A percentile compares a stretch with the other conserved stretches of the same genome.
These are phyloP conservation scores for Ilyonectria mors-panacis DNA, from an alignment of 2,329 filamentous ascomycete genomes.

Conservation along the genomic window DNA sequence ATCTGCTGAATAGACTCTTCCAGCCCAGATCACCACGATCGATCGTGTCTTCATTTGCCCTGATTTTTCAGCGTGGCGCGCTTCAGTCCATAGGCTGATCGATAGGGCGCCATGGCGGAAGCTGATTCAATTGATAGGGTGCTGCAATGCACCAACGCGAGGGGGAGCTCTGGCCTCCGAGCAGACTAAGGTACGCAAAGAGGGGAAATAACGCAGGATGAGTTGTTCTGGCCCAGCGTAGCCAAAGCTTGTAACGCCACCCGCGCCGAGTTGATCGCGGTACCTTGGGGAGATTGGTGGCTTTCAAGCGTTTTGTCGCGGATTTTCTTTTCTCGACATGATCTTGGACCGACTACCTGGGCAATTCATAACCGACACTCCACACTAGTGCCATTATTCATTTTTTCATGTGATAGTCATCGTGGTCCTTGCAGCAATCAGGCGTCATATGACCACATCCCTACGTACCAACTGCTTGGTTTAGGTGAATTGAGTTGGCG, in stretches of 20 bases:
- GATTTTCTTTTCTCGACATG: too few species aligned
- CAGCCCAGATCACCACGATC: not conserved
- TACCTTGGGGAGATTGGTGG: too few species aligned
- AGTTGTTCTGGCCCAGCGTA: not conserved
- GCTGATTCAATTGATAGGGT: not conserved
- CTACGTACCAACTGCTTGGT: too few species aligned
- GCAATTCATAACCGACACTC: too few species aligned
- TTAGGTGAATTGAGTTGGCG: too few species aligned
- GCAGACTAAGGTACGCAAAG: not conserved
- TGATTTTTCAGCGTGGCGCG: not conserved
- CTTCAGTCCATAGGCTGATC: not conserved
- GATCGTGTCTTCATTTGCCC: not conserved
- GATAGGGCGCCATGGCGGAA: not conserved
- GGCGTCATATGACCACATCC: too few species aligned
- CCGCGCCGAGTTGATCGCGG: too few species aligned
- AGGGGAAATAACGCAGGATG: not conserved
- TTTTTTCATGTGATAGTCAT: too few species aligned
- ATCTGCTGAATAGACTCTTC: not conserved
- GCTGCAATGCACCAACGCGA: not conserved
- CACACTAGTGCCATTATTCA: too few species aligned
- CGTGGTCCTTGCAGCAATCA: too few species aligned
- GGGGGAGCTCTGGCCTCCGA: not conserved
- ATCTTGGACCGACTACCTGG: too few species aligned
- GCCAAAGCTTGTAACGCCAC: not conserved
- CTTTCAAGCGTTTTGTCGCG: too few species aligned